Base-by-base conservation (phyloP, 139 green algal genomes). In the Coelastrella sp. region DNA sequence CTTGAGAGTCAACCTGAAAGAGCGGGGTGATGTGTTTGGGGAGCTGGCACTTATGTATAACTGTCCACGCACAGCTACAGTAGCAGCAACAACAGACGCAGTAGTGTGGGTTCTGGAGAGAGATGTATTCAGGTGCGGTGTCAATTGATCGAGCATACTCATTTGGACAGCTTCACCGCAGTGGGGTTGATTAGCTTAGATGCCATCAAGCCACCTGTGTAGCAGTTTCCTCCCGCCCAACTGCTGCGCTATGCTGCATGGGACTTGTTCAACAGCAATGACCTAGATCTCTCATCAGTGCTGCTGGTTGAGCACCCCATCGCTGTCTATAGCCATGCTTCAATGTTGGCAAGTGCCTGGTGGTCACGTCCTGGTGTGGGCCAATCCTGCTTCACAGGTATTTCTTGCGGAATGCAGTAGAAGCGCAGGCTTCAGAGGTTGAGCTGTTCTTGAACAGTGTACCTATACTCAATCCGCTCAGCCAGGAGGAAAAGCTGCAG, bases 41-140 rank as follows among this genome's bases (percentile, higher is more conserved):
- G 96, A 98, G 85, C 88, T 98, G n/a, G 94, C 94, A 11, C 94
- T 98, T 4, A 96, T 99, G 93, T 98, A 98, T 88, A 92, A 93
- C 83, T 94, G 89, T 75, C 89, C 95, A 2, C 92, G 96, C 40
- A 90, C 88, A 27, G 96, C 96, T 4, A 98, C 96, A 4, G 94
- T 99, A n/a, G 96, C 96, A 5, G 94, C 96, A 9, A 97, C 93
- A 0, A 92, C 91, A 57, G 88, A 97, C 81, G 90, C 93, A 2
- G 89, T 91, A 21, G 96, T 98, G 19, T 99, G 95, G 94, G 95
- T 98, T 21, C 89, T 99, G 79, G 93, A 98, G 78, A 92, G 96
- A 5, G 89, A 94, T 23, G 86, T 92, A 11, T 97, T 98, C 89
- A 90, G 92, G 85, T 91, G 69, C 3, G n/a, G n/a, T n/a, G n/a